Base-by-base conservation (phyloP, 371 early-diverging fungal genomes). In the Mucor piriformis region DNA sequence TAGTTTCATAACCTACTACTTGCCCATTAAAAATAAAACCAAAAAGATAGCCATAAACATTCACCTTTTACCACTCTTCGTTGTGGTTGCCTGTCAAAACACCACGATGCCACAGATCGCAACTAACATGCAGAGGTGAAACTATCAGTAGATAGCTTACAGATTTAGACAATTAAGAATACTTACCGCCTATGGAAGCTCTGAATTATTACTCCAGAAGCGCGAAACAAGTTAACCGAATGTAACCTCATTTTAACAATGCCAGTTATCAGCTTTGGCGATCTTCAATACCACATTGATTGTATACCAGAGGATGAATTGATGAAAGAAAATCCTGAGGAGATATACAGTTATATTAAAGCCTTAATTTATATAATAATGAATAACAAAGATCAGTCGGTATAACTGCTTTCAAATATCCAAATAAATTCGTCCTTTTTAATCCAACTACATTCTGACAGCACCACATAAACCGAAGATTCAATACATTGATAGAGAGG, bases 261-360 rank as follows among this genome's bases (percentile, higher is more conserved):
- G 35, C 59, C 52, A 44, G 59, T 59, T 51, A 51, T 44, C 34
- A 23, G 38, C 46, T 59, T 59, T 51, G 42, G 59, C 46, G 46
- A 47, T 51, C 34, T 59, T 44, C 46, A 43, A 46, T 23, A 27
- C 24, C 59, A 51, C 35, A 51, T 59, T 51, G 59, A 59, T 34
- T 44, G 52, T 37, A 43, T 59, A 44, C 50, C 59, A 59, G 59
- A 59, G 59, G 44, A 59, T 20, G 46, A 51, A 51, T 37, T 59
- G 46, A 44, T 59, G 59, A 44, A 50, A 46, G 10, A 25, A 2
- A 52, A 43, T 23, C 52, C 59, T 59, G 59, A 59, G 44, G 52
- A 51, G 2, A 37, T 59, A 59, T 59, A 59, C 38, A 46, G 24
- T 27, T 0, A 50, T 24, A 59, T 59, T 51, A 59, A 59, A 59